Percentiles rank a stretch among this genome's conserved stretches.
phyloP scores from a whole-genome alignment of 1,284 basidiomycete species.

The Ustilago trichophora region DNA sequence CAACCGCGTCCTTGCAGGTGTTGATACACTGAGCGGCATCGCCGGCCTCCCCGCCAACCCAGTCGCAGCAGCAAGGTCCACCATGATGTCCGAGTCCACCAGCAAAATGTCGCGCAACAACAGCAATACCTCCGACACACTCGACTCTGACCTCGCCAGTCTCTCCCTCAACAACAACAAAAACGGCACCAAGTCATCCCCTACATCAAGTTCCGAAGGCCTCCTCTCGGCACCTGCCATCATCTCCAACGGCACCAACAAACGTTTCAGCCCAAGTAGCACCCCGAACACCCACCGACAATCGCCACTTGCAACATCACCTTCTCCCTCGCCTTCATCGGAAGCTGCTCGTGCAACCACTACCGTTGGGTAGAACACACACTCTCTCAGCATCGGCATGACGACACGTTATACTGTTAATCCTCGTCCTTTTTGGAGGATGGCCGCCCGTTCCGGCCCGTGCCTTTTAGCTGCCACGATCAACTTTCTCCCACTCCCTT shows the following conservation, averaged over 20 bases:
- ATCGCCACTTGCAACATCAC: neutral
- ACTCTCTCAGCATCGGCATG: no score
- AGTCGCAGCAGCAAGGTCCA: constrained; percentile 27
- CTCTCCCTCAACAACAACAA: constrained; percentile 18
- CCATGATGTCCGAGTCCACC: constrained; percentile 12
- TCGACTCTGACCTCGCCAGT: constrained; percentile 21
- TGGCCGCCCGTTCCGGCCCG: constrained; percentile 34
- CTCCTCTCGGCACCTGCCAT: constrained; percentile 16
- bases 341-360: constrained; percentile 4
- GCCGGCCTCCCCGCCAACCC: constrained; percentile 46
- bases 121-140: constrained; percentile 12
- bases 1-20: constrained; percentile 46
- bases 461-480: no score
- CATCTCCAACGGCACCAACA: constrained; percentile 2
- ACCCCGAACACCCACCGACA: no score
- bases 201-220: neutral
- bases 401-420: no score
- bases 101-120: constrained; percentile 33
- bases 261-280: constrained; percentile 1
- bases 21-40: constrained; percentile 44
- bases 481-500: no score
- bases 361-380: constrained; percentile 19
- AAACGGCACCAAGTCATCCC: neutral
- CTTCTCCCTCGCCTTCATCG: constrained; percentile 1
- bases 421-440: no score